phyloP scores from a whole-genome alignment of 208 protist species.

The Wallacemonas collosoma region DNA sequence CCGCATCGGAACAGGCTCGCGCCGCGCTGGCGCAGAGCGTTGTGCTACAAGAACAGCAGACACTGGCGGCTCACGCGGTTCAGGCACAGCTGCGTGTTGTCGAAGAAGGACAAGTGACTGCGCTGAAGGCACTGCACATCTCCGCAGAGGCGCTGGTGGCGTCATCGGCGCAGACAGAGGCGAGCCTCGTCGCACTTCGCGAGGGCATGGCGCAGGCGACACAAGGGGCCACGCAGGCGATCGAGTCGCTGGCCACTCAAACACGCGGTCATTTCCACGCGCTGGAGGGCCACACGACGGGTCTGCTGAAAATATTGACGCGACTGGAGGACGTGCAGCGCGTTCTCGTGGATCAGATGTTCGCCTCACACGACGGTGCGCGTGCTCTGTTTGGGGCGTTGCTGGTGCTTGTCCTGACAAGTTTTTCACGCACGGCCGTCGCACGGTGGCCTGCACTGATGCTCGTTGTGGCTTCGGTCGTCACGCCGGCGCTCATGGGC shows the following conservation, averaged over 20 bases:
- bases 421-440: conserved; percentile 39
- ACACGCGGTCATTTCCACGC: conserved; percentile 40
- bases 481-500: conserved; percentile 37
- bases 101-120: conserved; percentile 31
- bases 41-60: conserved; percentile 38
- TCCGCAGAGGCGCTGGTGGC: conserved; percentile 9
- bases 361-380: conserved; percentile 30
- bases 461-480: conserved; percentile 30
- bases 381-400: conserved; percentile 21
- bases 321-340: conserved; percentile 59
- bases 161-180: conserved; percentile 31
- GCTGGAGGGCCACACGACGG: conserved; percentile 50
- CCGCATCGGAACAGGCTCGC: conserved; percentile 32
- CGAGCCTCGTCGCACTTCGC: conserved; percentile 26
- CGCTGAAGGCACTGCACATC: conserved; percentile 38
- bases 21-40: conserved; percentile 25
- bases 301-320: conserved; percentile 42
- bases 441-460: conserved; percentile 57
- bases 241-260: conserved; percentile 35
- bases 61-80: conserved; percentile 29
- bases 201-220: conserved; percentile 30
- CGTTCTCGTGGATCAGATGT: conserved; percentile 32
- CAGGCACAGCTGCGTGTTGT: conserved; percentile 38
- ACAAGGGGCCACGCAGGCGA: conserved; percentile 26
- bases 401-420: conserved; percentile 39